Evolutionary conservation across 2,329 filamentous ascomycete genomes (phyloP), one percentile per base, ranked within the genome.

Genomic region (Stagonosporopsis rhizophila): DNA sequence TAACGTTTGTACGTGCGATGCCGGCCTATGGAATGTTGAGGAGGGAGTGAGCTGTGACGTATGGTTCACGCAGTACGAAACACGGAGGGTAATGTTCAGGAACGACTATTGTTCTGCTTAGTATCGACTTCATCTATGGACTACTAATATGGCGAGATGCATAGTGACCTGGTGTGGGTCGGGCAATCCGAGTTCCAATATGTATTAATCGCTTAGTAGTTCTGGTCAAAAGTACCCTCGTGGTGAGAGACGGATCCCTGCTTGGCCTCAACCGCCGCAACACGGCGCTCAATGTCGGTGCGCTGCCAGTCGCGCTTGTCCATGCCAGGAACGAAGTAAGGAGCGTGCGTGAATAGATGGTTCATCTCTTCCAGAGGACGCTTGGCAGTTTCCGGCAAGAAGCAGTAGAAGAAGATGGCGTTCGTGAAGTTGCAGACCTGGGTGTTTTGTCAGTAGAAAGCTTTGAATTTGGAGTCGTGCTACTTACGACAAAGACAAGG

Each of bases 291-390:
- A 35, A 89, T 69, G 68, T 89, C 87, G 60, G 80, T 80, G 44
- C 47, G 56, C 39, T 78, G 70, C 67, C 83, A 87, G 27, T 83
- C 78, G 40, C 77, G 72, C 70, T 80, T 82, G 61, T 84, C 81
- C 75, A 83, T 82, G 3, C 82, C 81, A 2, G 85, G 82, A 7
- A 89, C 82, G 65, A 89, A 84, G 73, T 83, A 81, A 8, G 87
- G 87, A 0, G 87, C 85, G 66, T 88, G 80, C n/a, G 81, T 83
- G 72, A 89, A 89, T 40, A 89, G 78, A 53, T 84, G 82, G 62
- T 87, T 85, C 87, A 89, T 89, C 75, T 89, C 87, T 67, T 90
- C 88, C 1, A 90, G 80, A 0, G 87, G 83, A 15, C 86, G 78
- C 62, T 82, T 84, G 49, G 82, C 82, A 0, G 88, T 90, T 75